Evolutionary conservation across 345 rosid species (phyloP).

Genomic region (Hypericum perforatum): DNA sequence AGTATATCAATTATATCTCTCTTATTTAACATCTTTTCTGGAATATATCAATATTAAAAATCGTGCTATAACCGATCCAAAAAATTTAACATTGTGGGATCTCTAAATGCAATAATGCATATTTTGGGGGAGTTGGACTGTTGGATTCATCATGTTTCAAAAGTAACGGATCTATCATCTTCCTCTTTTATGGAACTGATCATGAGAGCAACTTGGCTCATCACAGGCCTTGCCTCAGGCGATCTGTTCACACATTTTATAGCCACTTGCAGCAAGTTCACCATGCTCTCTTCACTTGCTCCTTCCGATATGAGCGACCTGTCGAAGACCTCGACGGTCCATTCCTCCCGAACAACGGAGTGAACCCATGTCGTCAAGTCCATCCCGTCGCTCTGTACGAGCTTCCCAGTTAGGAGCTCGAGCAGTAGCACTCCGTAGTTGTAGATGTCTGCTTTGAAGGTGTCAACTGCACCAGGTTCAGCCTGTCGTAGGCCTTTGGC

Average conservation of each 20-base stretch:
- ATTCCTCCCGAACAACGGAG: slow-evolving; percentile 43
- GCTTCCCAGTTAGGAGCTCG: slow-evolving; percentile 46
- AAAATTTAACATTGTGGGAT: background rate
- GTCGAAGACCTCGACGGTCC: slow-evolving; percentile 60
- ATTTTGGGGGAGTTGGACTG: background rate
- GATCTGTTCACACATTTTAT: slow-evolving; percentile 35
- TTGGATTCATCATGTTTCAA: slow-evolving; percentile 12
- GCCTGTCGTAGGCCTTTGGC: background rate
- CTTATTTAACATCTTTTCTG: too few relatives aligned
- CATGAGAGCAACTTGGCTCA: slow-evolving; percentile 35
- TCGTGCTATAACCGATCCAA: too few relatives aligned
- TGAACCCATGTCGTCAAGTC: slow-evolving; percentile 51
- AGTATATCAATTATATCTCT: too few relatives aligned
- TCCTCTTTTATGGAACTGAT: slow-evolving; percentile 40
- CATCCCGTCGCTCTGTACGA: slow-evolving; percentile 31
- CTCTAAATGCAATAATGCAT: background rate
- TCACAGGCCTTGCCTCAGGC: slow-evolving; percentile 32
- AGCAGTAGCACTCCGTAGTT: slow-evolving; percentile 44
- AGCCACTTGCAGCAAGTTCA: slow-evolving; percentile 48
- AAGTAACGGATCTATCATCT: slow-evolving; percentile 37
- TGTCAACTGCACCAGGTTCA: background rate
- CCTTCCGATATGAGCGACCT: slow-evolving; percentile 33
- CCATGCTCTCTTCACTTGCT: slow-evolving; percentile 50
- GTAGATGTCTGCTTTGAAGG: slow-evolving; percentile 34
- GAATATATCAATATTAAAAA: too few relatives aligned